Percentiles rank a stretch among this genome's conserved stretches.
Evolutionary conservation across 306 rosid species (phyloP).

Genomic region (Trifolium subterraneum): DNA sequence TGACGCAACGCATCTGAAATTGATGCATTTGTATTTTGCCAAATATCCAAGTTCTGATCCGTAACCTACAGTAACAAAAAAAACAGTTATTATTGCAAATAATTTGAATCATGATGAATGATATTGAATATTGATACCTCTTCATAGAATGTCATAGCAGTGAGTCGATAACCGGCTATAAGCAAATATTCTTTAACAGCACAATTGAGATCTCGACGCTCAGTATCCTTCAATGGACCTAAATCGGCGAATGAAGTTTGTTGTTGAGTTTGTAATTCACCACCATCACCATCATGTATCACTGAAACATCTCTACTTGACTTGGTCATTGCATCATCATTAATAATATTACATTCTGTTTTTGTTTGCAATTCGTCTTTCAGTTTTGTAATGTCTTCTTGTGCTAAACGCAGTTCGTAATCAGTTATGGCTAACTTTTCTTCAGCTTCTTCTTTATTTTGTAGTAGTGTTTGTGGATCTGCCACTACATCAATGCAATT

Average conservation of each 20-base stretch:
- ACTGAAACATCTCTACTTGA: slow-evolving; percentile 48
- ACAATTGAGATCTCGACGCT: slow-evolving; percentile 81
- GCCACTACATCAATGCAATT: slow-evolving; percentile 52
- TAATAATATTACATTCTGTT: slow-evolving; percentile 38
- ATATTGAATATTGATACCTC: slow-evolving; percentile 55
- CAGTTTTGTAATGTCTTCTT: slow-evolving; percentile 74
- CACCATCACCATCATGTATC: slow-evolving; percentile 3
- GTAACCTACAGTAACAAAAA: slow-evolving; percentile 71
- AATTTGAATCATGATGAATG: background rate
- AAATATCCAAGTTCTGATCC: slow-evolving; percentile 71
- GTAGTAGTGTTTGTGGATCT: slow-evolving; percentile 86
- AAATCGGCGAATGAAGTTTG: slow-evolving; percentile 54
- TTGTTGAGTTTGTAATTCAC: slow-evolving; percentile 49
- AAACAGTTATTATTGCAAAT: slow-evolving; percentile 13
- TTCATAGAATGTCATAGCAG: slow-evolving; percentile 96
- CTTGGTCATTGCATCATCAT: slow-evolving; percentile 37
- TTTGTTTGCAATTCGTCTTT: slow-evolving; percentile 65
- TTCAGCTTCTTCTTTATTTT: slow-evolving; percentile 69
- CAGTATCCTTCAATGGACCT: slow-evolving; percentile 72
- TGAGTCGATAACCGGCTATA: slow-evolving; percentile 86
- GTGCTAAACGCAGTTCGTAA: slow-evolving; percentile 88
- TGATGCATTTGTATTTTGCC: slow-evolving; percentile 68
- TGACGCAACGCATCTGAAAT: slow-evolving; percentile 93
- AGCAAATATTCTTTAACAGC: slow-evolving; percentile 96
- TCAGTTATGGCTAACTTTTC: slow-evolving; percentile 80